phyloP scores from a whole-genome alignment of 345 rosid species.

The Brassica napus region DNA sequence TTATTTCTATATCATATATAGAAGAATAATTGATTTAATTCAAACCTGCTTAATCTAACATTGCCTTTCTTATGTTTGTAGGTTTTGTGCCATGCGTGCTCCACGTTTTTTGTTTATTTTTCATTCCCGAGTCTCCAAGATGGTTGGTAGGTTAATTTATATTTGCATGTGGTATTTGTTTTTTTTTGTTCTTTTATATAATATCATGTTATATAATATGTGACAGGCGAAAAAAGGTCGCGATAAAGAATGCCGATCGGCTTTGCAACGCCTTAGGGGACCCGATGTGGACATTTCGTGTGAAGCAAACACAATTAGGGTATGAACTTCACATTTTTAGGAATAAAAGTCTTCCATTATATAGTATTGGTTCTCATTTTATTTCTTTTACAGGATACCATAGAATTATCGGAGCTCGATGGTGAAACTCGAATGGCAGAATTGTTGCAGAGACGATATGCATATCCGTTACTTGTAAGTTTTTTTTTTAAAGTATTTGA shows the following conservation, averaged over 20 bases:
- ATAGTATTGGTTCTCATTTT: not conserved
- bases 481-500: not conserved
- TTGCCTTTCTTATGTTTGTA: slow-evolving; percentile 2
- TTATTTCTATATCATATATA: not conserved
- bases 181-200: not conserved
- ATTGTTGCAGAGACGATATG: slow-evolving; percentile 42
- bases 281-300: slow-evolving; percentile 41
- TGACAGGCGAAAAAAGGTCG: slow-evolving; percentile 38
- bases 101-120: slow-evolving; percentile 32
- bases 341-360: no score
- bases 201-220: not conserved
- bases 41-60: not conserved
- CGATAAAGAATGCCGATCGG: slow-evolving; percentile 37
- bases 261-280: slow-evolving; percentile 44
- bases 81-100: slow-evolving; percentile 35
- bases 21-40: not conserved
- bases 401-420: slow-evolving; percentile 19
- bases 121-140: slow-evolving; percentile 48
- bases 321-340: not conserved
- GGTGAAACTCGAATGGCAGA: slow-evolving; percentile 27
- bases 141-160: slow-evolving; percentile 23
- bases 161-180: not conserved
- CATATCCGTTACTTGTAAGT: slow-evolving; percentile 39
- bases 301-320: slow-evolving; percentile 40
- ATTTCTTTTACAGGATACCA: slow-evolving; percentile 22